Evolutionary conservation across 192 early-diverging fungal genomes (phyloP).

Genomic region (Bifiguratus adelaidae): DNA sequence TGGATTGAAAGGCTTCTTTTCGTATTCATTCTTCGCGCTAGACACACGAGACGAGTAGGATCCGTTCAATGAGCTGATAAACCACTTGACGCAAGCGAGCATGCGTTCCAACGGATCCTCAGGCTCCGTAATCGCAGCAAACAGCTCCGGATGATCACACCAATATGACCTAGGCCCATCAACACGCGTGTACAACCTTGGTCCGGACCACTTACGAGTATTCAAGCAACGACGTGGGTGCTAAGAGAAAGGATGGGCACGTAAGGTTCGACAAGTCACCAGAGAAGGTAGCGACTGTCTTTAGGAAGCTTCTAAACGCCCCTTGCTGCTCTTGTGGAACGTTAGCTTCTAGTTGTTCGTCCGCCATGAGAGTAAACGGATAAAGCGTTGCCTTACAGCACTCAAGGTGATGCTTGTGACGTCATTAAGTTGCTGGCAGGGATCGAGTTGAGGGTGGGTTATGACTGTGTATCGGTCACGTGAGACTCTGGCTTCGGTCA

Average conservation of each 20-base stretch:
- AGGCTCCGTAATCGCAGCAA: conserved; percentile 51
- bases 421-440: no score
- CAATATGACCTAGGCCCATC: conserved; percentile 35
- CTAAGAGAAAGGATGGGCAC: conserved; percentile 69
- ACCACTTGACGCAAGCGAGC: conserved; percentile 62
- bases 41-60: conserved; percentile 63
- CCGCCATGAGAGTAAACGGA: no score
- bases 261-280: conserved; percentile 74
- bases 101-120: conserved; percentile 50
- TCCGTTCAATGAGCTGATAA: conserved; percentile 69
- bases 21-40: conserved; percentile 47
- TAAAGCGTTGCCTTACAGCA: no score
- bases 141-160: conserved; percentile 44
- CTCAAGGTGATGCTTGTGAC: no score
- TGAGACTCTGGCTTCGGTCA: no score
- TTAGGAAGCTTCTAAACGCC: conserved; percentile 53
- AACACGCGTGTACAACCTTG: background rate
- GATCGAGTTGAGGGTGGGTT: no score
- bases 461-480: no score
- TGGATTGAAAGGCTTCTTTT: conserved; percentile 69
- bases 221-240: conserved; percentile 67
- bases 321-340: conserved; percentile 51
- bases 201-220: conserved; percentile 60
- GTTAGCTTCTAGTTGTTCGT: no score
- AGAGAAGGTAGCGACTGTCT: conserved; percentile 63